Evolutionary conservation across 805 yeast species (phyloP), one percentile per base, ranked within the genome.

Genomic region (Geotrichum ghanense): DNA sequence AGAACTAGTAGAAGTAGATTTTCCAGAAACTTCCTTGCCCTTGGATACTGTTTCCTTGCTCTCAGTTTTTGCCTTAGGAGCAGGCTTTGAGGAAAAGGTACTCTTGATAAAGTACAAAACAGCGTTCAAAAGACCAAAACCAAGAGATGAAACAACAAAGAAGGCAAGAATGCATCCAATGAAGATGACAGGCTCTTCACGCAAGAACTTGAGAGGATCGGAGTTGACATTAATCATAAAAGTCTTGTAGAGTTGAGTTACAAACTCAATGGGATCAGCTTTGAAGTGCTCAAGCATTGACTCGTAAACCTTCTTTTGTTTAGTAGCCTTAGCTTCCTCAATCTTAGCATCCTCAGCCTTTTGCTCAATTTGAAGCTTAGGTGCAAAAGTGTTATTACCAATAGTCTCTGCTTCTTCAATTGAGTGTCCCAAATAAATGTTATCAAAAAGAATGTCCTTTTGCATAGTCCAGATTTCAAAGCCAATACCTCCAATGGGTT

Each of bases 381-480:
- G 67, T 26, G 64, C 54, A 62, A 76, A 88, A 0, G 96, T 87
- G 6, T 66, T 63, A 60, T 89, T 88, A 25, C 96, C 97, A 53
- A 88, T 70, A 7, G 59, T 48, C 67, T 89, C 95, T 10, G 96
- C 96, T 58, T 88, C 95, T 34, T 67, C 69, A n/a, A 88, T 68
- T 1, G 84, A 78, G 59, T 85, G 89, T 24, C 96, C 96, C 50
- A 88, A 62, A 61, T 88, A 89, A 50, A 88, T 76, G 66, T 88
- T 85, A 62, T 86, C 86, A 60, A 88, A 85, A 61, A 84, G 55
- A 44, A 87, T 75, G 44, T 83, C 76, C 40, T 72, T 71, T 52
- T 84, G 81, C 80, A 88, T 82, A 42, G 90, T 76, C 95, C 95
- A 88, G 52, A 88, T 68, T 63, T 88, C 97, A 58, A 89, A 84